Conservation (phyloP, 179 eudicot species). For the Drosera spatulata region DNA sequence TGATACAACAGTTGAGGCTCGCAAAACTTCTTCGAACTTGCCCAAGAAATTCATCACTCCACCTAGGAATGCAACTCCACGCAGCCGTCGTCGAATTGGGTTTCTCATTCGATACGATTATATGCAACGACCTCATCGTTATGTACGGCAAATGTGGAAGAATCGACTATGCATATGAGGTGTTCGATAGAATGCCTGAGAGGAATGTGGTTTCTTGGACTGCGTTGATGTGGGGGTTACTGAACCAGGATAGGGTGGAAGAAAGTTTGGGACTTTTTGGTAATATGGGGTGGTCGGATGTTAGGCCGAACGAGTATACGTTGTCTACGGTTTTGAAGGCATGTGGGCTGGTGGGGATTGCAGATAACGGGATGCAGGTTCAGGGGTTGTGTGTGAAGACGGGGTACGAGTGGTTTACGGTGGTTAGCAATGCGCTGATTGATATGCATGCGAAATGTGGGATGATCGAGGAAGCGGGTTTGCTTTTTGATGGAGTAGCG, state of each 20-base stretch:
- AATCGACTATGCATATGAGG: conserved; percentile 23
- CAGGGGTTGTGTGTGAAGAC: conserved; percentile 46
- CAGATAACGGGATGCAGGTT: conserved; percentile 57
- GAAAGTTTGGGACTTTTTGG: conserved; percentile 29
- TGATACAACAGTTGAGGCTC: conserved; percentile 32
- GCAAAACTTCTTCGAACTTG: conserved; percentile 39
- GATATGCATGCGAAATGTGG: conserved; percentile 81
- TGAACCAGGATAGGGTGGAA: conserved; percentile 32
- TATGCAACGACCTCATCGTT: conserved; percentile 46
- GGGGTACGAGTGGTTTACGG: conserved; percentile 42
- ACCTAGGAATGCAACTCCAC: conserved; percentile 46
- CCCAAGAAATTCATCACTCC: conserved; percentile 24
- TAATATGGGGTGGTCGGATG: conserved; percentile 38
- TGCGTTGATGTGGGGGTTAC: conserved; percentile 44
- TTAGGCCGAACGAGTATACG: conserved; percentile 63
- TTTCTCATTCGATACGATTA: conserved; percentile 33
- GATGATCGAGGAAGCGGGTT: conserved; percentile 32
- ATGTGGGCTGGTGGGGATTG: conserved; percentile 34
- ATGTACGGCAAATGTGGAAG: conserved; percentile 48
- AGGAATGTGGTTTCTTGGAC: conserved; percentile 68
- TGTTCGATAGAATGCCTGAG: conserved; percentile 54
- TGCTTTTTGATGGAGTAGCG: conserved; percentile 28
- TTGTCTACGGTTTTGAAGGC: conserved; percentile 60
- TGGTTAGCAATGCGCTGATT: conserved; percentile 62
- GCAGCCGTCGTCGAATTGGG: conserved; percentile 34